Percentiles rank a stretch among this genome's conserved stretches.
Conservation (phyloP, 345 rosid genomes). For the Citrus reticulata region DNA sequence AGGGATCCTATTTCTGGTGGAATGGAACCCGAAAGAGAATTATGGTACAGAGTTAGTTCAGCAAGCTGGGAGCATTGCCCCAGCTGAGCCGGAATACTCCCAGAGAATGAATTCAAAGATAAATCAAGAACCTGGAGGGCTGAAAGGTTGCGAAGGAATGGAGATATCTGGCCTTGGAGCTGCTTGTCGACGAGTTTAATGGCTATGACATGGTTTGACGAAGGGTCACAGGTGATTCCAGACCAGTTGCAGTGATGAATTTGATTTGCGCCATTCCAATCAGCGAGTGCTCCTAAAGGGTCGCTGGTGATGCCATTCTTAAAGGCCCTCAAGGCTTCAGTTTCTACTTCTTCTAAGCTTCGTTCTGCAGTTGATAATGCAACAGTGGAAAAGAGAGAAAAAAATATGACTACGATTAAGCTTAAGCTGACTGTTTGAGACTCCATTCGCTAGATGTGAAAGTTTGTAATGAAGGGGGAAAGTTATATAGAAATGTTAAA, state of each 20-base stretch:
- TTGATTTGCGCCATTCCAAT: constrained; percentile 46
- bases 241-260: constrained; percentile 76
- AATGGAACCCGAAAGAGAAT: constrained; percentile 62
- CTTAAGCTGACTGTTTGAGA: constrained; percentile 9
- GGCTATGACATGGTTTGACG: constrained; percentile 38
- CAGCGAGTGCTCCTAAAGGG: constrained; percentile 54
- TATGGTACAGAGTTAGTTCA: constrained; percentile 41
- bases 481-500: no score
- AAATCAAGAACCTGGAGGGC: constrained; percentile 88
- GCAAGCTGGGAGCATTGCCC: constrained; percentile 52
- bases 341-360: constrained; percentile 32
- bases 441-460: not conserved
- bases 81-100: constrained; percentile 57
- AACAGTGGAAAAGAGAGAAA: constrained; percentile 3
- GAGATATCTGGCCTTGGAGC: constrained; percentile 64
- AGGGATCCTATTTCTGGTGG: constrained; percentile 61
- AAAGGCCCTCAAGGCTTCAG: constrained; percentile 59
- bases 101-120: constrained; percentile 52
- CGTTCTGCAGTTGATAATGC: constrained; percentile 19
- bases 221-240: constrained; percentile 58
- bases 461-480: no score
- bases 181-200: constrained; percentile 55
- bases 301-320: constrained; percentile 46
- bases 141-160: constrained; percentile 66
- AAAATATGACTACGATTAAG: constrained; percentile 23